Percentiles rank a stretch among this genome's conserved stretches.
Conservation (phyloP, 352 stramenopile genomes). For the Phytophthora rubi region DNA sequence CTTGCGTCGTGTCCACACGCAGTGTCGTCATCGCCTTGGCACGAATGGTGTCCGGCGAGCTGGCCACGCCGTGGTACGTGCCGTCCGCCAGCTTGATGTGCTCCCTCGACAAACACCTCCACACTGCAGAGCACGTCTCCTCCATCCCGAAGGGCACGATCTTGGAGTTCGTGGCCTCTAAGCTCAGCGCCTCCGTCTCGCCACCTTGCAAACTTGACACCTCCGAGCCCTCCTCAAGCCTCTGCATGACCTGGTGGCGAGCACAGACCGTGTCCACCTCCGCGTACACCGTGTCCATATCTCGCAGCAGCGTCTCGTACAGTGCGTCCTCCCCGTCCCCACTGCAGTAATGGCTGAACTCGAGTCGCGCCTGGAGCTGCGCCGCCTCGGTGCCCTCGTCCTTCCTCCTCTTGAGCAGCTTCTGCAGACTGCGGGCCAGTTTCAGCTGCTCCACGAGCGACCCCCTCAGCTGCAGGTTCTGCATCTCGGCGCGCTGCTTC, state of each 20-base stretch:
- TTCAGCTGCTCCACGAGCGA: slow-evolving; percentile 51
- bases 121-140: slow-evolving; percentile 44
- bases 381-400: slow-evolving; percentile 19
- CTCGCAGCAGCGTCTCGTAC: slow-evolving; percentile 32
- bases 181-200: slow-evolving; percentile 30
- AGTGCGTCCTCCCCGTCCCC: slow-evolving; percentile 26
- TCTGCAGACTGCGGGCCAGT: slow-evolving; percentile 55
- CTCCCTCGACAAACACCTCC: slow-evolving; percentile 41
- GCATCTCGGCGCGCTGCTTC: slow-evolving; percentile 40
- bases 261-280: slow-evolving; percentile 41
- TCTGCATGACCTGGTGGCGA: slow-evolving; percentile 34
- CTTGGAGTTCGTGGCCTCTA: slow-evolving; percentile 54
- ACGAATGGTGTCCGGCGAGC: slow-evolving; percentile 40
- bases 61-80: slow-evolving; percentile 43
- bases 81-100: slow-evolving; percentile 47
- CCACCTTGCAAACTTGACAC: slow-evolving; percentile 39
- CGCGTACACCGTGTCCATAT: slow-evolving; percentile 39
- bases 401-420: slow-evolving; percentile 44
- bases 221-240: slow-evolving; percentile 37
- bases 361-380: slow-evolving; percentile 25
- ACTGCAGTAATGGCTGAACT: slow-evolving; percentile 24
- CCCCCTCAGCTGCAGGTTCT: slow-evolving; percentile 41
- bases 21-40: slow-evolving; percentile 56
- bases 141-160: slow-evolving; percentile 52
- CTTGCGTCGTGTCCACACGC: slow-evolving; percentile 33